Evolutionary conservation across 805 yeast species (phyloP).

Genomic region (Suhomyces prunicola): DNA sequence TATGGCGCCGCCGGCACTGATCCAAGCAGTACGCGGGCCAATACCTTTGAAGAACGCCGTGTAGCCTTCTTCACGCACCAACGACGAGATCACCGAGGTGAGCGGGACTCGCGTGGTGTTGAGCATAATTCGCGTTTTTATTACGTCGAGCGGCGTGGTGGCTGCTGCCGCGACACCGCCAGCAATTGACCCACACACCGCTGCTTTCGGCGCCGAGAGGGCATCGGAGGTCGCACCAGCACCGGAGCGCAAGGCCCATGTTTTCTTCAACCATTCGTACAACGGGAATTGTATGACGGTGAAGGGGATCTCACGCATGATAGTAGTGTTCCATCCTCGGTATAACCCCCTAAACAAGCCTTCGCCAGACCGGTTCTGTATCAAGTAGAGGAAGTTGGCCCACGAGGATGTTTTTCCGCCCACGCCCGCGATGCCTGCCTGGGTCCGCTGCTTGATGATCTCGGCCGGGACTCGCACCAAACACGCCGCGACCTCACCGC

Average conservation of each 20-base stretch:
- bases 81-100: conserved; percentile 43
- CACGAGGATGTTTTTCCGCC: conserved; percentile 52
- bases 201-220: conserved; percentile 70
- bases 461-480: conserved; percentile 95
- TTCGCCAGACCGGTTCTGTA: conserved; percentile 68
- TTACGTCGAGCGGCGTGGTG: conserved; percentile 77
- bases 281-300: conserved; percentile 94
- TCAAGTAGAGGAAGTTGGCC: conserved; percentile 61
- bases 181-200: conserved; percentile 77
- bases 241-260: conserved; percentile 41
- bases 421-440: conserved; percentile 42
- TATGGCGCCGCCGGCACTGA: conserved; percentile 97
- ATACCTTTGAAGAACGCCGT: conserved; percentile 75
- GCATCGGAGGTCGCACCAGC: conserved; percentile 13
- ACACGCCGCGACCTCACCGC: conserved; percentile 93
- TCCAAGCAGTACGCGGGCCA: conserved; percentile 97
- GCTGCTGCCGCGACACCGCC: conserved; percentile 81
- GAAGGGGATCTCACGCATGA: conserved; percentile 94
- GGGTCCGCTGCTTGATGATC: conserved; percentile 92
- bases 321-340: conserved; percentile 91
- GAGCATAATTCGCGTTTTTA: conserved; percentile 85
- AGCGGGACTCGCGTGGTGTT: conserved; percentile 48
- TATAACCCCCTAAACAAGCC: conserved; percentile 77
- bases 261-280: conserved; percentile 74
- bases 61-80: conserved; percentile 71